Evolutionary conservation across 306 rosid species (phyloP).

Genomic region (Dryas alaskensis): DNA sequence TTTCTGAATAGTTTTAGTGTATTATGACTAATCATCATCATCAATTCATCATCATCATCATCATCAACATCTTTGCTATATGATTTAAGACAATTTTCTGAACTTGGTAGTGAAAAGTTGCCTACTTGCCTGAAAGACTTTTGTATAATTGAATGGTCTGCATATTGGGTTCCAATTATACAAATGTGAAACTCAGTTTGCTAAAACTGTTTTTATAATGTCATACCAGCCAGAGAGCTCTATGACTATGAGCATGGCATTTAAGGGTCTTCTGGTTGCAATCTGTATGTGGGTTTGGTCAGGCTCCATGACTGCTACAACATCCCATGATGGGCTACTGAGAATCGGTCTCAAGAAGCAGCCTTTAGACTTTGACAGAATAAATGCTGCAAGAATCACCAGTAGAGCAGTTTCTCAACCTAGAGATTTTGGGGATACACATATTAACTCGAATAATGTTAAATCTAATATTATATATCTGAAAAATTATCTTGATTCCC

Average conservation of each 20-base stretch:
- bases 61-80: background rate
- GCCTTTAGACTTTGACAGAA: slow-evolving; percentile 30
- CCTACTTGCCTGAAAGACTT: background rate
- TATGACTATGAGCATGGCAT: slow-evolving; percentile 21
- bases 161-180: background rate
- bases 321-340: slow-evolving; percentile 30
- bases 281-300: slow-evolving; percentile 25
- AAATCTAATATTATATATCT: slow-evolving; percentile 37
- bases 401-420: background rate
- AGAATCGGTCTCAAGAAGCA: slow-evolving; percentile 38
- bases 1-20: background rate
- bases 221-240: slow-evolving; percentile 11
- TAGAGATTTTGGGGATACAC: background rate
- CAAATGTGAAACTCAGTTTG: background rate
- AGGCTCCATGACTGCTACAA: slow-evolving; percentile 13
- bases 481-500: slow-evolving; percentile 64
- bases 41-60: background rate
- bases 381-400: slow-evolving; percentile 34
- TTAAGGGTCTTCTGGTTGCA: slow-evolving; percentile 21
- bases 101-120: background rate
- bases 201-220: background rate
- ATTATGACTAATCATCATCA: background rate
- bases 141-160: background rate
- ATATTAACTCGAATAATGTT: background rate
- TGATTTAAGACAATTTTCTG: background rate